phyloP scores from a whole-genome alignment of 2,329 filamentous ascomycete species.

The Pestalotiopsis sp. region DNA sequence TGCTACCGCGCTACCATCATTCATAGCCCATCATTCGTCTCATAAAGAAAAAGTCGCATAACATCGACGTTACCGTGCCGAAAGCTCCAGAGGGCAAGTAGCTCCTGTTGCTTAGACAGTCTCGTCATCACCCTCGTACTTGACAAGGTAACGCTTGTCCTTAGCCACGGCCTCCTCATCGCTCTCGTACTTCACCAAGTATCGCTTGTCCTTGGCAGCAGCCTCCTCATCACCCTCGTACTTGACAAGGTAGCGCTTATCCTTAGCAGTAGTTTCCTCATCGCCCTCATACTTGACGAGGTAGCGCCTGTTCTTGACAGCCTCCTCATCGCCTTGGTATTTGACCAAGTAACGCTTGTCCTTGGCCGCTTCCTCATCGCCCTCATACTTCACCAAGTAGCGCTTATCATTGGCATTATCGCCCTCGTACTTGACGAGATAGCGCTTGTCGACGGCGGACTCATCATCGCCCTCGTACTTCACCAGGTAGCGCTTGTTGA shows the following conservation, averaged over 20 bases:
- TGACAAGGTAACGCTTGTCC: not conserved
- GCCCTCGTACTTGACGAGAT: not conserved
- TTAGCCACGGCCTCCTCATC: not conserved
- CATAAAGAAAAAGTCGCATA: not conserved
- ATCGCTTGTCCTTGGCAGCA: not conserved
- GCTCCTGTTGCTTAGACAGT: not conserved
- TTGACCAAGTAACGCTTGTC: not conserved
- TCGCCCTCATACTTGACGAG: not conserved
- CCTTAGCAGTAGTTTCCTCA: not conserved
- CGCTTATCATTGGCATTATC: not conserved
- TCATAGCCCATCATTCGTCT: not conserved
- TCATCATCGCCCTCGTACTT: not conserved
- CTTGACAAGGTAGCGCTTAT: not conserved
- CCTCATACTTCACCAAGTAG: not conserved
- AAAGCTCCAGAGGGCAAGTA: not conserved
- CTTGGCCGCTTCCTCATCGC: not conserved
- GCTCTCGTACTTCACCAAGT: not conserved
- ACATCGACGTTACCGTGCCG: not conserved
- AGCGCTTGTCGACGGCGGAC: not conserved
- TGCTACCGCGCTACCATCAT: not conserved
- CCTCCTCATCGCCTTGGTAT: not conserved
- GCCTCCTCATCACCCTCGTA: not conserved
- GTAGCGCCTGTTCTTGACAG: not conserved
- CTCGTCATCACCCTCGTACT: not conserved
- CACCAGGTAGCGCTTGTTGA: not conserved